Percentiles rank a stretch among this genome's conserved stretches.
phyloP scores from a whole-genome alignment of 257 asterid species.

The Solanum ossicruentum region DNA sequence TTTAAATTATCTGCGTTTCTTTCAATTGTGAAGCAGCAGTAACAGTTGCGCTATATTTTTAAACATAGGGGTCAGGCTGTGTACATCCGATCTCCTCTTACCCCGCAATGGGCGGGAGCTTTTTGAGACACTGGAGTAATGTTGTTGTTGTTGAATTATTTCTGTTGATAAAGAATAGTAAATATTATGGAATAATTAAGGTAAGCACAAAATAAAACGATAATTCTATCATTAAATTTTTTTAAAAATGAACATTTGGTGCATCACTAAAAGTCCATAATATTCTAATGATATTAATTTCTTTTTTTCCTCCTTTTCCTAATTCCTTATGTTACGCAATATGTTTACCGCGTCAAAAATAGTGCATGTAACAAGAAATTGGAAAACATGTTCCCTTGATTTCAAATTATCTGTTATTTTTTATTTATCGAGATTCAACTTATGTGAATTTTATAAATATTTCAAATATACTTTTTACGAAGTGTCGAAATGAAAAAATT shows the following conservation, averaged over 20 bases:
- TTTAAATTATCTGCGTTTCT: no score
- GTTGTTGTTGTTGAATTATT: no score
- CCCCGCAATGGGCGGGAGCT: no score
- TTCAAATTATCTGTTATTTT: neutral
- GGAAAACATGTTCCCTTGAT: neutral
- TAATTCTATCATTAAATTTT: neutral
- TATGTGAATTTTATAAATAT: neutral
- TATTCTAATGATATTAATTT: neutral
- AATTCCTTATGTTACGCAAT: neutral
- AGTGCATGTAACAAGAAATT: neutral
- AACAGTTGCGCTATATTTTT: no score
- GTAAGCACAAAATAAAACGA: neutral
- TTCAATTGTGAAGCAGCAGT: no score
- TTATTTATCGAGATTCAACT: rapidly evolving
- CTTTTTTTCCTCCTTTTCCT: neutral
- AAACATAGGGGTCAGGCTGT: no score
- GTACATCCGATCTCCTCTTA: no score
- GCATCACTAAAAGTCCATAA: neutral
- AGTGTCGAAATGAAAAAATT: no score
- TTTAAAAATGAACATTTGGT: neutral
- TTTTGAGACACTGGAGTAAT: no score
- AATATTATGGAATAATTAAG: neutral
- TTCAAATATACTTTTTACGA: neutral
- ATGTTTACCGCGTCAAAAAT: neutral
- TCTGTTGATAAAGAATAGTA: neutral